Conservation (phyloP, 2,329 filamentous ascomycete genomes). For the Beauveria caledonica region DNA sequence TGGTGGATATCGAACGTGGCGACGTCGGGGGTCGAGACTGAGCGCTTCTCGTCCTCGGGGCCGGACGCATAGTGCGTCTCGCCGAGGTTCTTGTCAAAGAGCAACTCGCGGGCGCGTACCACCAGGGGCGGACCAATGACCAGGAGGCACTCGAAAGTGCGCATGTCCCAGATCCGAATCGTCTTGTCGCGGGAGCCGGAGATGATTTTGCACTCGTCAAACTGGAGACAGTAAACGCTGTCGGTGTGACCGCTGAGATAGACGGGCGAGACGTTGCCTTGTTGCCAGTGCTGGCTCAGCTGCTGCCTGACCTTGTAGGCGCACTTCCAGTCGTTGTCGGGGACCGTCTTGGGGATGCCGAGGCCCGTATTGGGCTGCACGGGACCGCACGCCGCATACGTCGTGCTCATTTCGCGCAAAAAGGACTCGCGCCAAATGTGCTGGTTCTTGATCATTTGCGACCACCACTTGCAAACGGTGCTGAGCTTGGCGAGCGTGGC, state of each 20-base stretch:
- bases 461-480: conserved; percentile 45
- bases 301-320: conserved; percentile 72
- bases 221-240: conserved; percentile 96
- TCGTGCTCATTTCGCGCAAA: conserved; percentile 50
- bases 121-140: conserved; percentile 75
- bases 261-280: conserved; percentile 68
- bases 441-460: conserved; percentile 37
- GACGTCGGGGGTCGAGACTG: conserved; percentile 42
- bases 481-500: conserved; percentile 40
- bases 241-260: conserved; percentile 92
- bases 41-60: conserved; percentile 36
- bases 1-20: conserved; percentile 62
- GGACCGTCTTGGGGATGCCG: conserved; percentile 47
- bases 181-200: conserved; percentile 94
- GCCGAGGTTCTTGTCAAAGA: conserved; percentile 42
- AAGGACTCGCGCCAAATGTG: conserved; percentile 59
- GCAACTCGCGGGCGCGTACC: conserved; percentile 42
- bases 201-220: conserved; percentile 96
- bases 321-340: conserved; percentile 72
- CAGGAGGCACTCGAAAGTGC: conserved; percentile 74
- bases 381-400: conserved; percentile 48
- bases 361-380: conserved; percentile 46
- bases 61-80: conserved; percentile 48
- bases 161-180: conserved; percentile 92
- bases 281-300: conserved; percentile 71